Percentiles rank a stretch among this genome's conserved stretches.
Conservation (phyloP, 1,284 basidiomycete genomes). For the Trichosporon coremiiforme region DNA sequence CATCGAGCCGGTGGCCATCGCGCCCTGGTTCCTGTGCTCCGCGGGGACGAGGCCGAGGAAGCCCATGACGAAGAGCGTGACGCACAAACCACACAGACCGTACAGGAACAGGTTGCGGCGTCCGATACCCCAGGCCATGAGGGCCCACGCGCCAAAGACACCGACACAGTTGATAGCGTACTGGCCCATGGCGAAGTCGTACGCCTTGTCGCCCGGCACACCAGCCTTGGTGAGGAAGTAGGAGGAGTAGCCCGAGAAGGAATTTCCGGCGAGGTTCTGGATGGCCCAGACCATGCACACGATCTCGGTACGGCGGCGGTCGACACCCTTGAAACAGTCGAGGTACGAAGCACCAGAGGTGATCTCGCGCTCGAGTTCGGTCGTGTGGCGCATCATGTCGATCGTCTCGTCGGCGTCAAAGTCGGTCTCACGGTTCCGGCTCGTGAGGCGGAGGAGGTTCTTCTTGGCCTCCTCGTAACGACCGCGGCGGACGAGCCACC, state of each 20-base stretch:
- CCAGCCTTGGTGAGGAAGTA: conserved; percentile 59
- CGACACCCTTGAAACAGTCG: conserved; percentile 58
- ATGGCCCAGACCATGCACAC: conserved; percentile 50
- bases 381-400: conserved; percentile 56
- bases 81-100: conserved; percentile 57
- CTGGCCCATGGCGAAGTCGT: conserved; percentile 55
- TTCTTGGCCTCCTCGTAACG: conserved; percentile 58
- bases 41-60: conserved; percentile 56
- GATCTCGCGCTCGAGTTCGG: conserved; percentile 45
- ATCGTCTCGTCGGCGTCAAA: conserved; percentile 57
- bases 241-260: conserved; percentile 44
- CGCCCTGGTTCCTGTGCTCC: conserved; percentile 32
- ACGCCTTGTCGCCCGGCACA: conserved; percentile 50
- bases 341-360: conserved; percentile 51
- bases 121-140: conserved; percentile 56
- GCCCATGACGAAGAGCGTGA: conserved; percentile 60
- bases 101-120: conserved; percentile 58
- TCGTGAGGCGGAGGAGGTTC: conserved; percentile 53
- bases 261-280: conserved; percentile 53
- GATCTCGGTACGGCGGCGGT: conserved; percentile 54
- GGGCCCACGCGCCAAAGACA: conserved; percentile 50
- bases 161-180: conserved; percentile 47
- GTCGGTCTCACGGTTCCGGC: conserved; percentile 43
- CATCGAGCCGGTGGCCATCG: conserved; percentile 56
- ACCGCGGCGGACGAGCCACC: conserved; percentile 36